phyloP scores from a whole-genome alignment of 164 flowering plant genomes.

The Tetracentron sinense region DNA sequence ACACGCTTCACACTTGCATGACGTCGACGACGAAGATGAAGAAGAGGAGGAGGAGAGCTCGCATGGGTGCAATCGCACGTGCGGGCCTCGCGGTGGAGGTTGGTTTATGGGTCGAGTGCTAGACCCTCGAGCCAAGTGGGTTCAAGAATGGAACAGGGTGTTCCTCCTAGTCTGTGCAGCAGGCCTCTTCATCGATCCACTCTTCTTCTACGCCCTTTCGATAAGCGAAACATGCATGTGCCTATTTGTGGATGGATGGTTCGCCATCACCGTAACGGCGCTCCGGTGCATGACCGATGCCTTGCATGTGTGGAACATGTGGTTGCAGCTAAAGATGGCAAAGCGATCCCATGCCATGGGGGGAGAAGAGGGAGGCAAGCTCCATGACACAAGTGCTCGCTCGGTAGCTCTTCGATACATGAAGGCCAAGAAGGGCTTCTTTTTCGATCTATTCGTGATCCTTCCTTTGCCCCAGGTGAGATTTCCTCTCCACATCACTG shows the following conservation, averaged over 20 bases:
- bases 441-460: slow-evolving; percentile 80
- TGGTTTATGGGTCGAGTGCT: slow-evolving; percentile 29
- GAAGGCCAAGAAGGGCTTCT: slow-evolving; percentile 60
- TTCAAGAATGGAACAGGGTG: slow-evolving; percentile 81
- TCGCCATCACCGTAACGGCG: slow-evolving; percentile 76
- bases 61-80: slow-evolving; percentile 2
- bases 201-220: slow-evolving; percentile 87
- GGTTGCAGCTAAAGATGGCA: slow-evolving; percentile 69
- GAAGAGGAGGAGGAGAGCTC: slow-evolving; percentile 12
- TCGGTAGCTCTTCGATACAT: slow-evolving; percentile 38
- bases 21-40: slow-evolving; percentile 17
- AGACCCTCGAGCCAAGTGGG: slow-evolving; percentile 65
- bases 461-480: slow-evolving; percentile 86
- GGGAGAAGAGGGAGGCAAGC: slow-evolving; percentile 13
- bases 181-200: slow-evolving; percentile 84
- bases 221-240: slow-evolving; percentile 77
- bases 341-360: slow-evolving; percentile 12
- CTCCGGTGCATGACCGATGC: slow-evolving; percentile 88
- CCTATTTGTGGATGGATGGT: slow-evolving; percentile 91
- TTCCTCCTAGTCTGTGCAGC: slow-evolving; percentile 72
- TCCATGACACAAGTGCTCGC: slow-evolving; percentile 9
- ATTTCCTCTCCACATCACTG: neutral
- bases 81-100: slow-evolving; percentile 1
- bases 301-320: slow-evolving; percentile 83
- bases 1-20: neutral